Base-by-base conservation (phyloP, 2,329 filamentous ascomycete genomes). In the Dactylellina parvicollis region DNA sequence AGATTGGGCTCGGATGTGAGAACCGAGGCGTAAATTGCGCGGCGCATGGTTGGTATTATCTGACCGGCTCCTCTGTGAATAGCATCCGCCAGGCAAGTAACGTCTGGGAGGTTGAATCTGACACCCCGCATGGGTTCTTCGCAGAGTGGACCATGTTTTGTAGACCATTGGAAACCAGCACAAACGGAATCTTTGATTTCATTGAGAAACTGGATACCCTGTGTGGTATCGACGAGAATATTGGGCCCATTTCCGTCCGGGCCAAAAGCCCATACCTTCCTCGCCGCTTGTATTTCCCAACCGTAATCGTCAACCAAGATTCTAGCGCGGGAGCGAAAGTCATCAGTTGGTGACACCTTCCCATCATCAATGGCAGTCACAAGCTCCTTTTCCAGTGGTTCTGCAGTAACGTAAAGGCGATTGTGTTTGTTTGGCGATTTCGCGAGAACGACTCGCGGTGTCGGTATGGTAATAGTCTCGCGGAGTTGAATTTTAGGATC, bases 351-450 rank as follows among this genome's bases (percentile, higher is more conserved):
- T 81, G 84, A 86, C 82, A 99, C 92, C 87, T 92, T 95, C 86
- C 95, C 95, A 66, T 81, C 78, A 87, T 99, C 95, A 77, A 99
- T 99, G 80, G 90, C 91, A 81, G 88, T 88, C 79, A 91, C 86
- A 74, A 99, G 90, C 79, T 98, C 95, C 88, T 98, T 95, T 46
- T 88, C 88, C 62, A 99, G 87, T 79, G 95, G 94, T 85, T 92
- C 85, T 77, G 95, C 95, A 83, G 87, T 88, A 85, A 99, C 89
- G 87, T 98, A 99, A 75, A 99, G 87, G 92, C 95, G 93, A 88
- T 99, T 99, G 91, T 99, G 95, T 92, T 99, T 99, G 91, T 99
- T 99, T 86, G 95, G 95, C 49, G 95, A 99, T 88, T 99, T 99
- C 84, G 95, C 98, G 80, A 99, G 87, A 78, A 95, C 95, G 16